phyloP scores from a whole-genome alignment of 2,329 filamentous ascomycete species.

The Fusarium sp. region DNA sequence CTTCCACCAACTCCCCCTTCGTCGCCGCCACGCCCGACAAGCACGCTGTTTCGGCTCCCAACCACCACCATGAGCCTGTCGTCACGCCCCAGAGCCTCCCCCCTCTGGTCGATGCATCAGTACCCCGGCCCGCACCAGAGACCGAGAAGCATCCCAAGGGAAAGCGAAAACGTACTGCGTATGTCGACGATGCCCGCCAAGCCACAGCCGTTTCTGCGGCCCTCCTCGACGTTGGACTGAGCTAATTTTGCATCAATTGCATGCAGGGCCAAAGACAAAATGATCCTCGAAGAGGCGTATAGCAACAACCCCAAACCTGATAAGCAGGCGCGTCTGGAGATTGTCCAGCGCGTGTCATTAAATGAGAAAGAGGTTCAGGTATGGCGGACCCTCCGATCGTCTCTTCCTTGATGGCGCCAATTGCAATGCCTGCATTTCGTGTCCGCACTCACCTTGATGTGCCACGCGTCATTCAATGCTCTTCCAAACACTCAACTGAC shows the following conservation, averaged over 20 bases:
- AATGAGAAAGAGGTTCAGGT: slow-evolving; percentile 98
- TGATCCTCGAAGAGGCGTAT: slow-evolving; percentile 88
- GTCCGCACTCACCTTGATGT: not conserved
- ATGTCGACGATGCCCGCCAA: slow-evolving; percentile 41
- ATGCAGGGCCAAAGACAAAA: slow-evolving; percentile 85
- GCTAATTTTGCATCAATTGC: slow-evolving; percentile 41
- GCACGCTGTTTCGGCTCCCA: slow-evolving; percentile 39
- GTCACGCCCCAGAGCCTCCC: slow-evolving; percentile 39
- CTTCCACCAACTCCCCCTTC: slow-evolving; percentile 38
- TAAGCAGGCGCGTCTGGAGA: slow-evolving; percentile 85
- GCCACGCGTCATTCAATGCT: slow-evolving; percentile 29
- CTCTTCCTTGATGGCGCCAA: not conserved
- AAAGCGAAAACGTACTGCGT: slow-evolving; percentile 74
- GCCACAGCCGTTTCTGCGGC: not conserved
- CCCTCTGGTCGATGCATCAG: slow-evolving; percentile 35
- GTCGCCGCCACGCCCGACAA: slow-evolving; percentile 42
- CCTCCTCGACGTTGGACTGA: slow-evolving; percentile 12
- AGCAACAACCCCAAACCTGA: slow-evolving; percentile 89
- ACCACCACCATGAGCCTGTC: slow-evolving; percentile 43
- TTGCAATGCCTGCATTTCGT: not conserved
- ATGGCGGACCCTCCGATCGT: slow-evolving; percentile 50
- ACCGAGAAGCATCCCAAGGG: slow-evolving; percentile 66
- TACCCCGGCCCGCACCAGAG: slow-evolving; percentile 32
- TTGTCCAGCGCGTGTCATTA: slow-evolving; percentile 86
- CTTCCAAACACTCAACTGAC: slow-evolving; percentile 32